Evolutionary conservation across 148 eudicot species (phyloP).

Genomic region (Bassia scoparia): DNA sequence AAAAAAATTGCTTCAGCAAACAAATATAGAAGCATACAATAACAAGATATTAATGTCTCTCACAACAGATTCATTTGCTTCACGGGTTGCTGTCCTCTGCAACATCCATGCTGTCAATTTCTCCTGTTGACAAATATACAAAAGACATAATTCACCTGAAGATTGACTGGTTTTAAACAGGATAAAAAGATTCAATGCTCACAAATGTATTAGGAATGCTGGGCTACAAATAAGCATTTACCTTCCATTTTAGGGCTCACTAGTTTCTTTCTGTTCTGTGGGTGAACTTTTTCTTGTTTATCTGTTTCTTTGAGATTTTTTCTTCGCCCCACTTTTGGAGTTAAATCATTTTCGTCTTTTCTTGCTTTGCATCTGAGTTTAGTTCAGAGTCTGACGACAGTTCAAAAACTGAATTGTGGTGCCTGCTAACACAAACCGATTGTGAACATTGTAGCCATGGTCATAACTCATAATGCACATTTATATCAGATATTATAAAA

Average conservation of each 20-base stretch:
- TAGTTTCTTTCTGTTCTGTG: slow-evolving; percentile 31
- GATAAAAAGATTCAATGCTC: not conserved
- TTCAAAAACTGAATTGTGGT: slow-evolving; percentile 48
- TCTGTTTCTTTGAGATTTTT: slow-evolving; percentile 48
- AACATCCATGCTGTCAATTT: slow-evolving; percentile 33
- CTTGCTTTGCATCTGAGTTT: slow-evolving; percentile 30
- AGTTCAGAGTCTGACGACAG: slow-evolving; percentile 79
- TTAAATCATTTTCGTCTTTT: slow-evolving; percentile 19
- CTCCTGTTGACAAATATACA: slow-evolving; percentile 26
- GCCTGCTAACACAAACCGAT: slow-evolving; percentile 39
- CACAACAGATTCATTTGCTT: slow-evolving; percentile 61
- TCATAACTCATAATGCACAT: not conserved
- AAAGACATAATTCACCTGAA: not conserved
- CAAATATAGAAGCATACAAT: not conserved
- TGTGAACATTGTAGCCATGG: slow-evolving; percentile 1
- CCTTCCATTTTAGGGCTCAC: slow-evolving; percentile 33
- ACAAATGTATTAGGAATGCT: not conserved
- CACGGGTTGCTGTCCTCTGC: slow-evolving; percentile 47
- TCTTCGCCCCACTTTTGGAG: slow-evolving; percentile 27
- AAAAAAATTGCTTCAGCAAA: not conserved
- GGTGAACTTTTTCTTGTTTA: slow-evolving; percentile 35
- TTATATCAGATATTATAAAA: not conserved
- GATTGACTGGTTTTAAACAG: not conserved
- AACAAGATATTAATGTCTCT: slow-evolving; percentile 32
- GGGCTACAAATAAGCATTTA: not conserved